Evolutionary conservation across 164 flowering plant species (phyloP).

Genomic region (Stephania cephalantha): DNA sequence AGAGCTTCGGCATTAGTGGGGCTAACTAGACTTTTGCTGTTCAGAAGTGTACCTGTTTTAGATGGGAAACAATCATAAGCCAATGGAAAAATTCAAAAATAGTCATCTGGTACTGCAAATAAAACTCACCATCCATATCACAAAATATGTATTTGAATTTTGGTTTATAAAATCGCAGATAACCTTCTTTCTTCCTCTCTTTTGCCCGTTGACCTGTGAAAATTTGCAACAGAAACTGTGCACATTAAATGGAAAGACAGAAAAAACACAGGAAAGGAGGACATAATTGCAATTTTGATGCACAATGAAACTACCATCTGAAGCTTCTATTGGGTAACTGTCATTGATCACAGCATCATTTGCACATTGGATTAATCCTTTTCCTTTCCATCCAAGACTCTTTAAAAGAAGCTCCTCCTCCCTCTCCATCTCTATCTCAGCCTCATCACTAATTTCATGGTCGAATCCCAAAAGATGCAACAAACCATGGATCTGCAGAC

Average conservation of each 20-base stretch:
- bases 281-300: constrained; percentile 2
- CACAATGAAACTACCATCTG: constrained; percentile 44
- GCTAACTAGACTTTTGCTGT: constrained; percentile 73
- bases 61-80: constrained; percentile 12
- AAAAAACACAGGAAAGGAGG: not conserved
- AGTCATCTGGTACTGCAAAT: not conserved
- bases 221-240: constrained; percentile 24
- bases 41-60: constrained; percentile 71
- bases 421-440: constrained; percentile 86
- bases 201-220: constrained; percentile 40
- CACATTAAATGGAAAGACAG: constrained; percentile 9
- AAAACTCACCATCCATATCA: constrained; percentile 92
- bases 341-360: constrained; percentile 43
- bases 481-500: constrained; percentile 78
- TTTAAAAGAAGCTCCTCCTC: constrained; percentile 73
- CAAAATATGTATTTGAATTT: constrained; percentile 85
- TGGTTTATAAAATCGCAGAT: constrained; percentile 76
- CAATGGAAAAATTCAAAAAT: constrained; percentile 4
- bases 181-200: constrained; percentile 83
- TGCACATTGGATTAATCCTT: constrained; percentile 84
- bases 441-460: constrained; percentile 92
- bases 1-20: constrained; percentile 60
- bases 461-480: constrained; percentile 92
- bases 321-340: constrained; percentile 24
- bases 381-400: constrained; percentile 88